A percentile compares a stretch with the other conserved stretches of the same genome.
These are phyloP conservation scores for Fusarium cicatricum DNA, from an alignment of 2,329 filamentous ascomycete species.

Conservation along the genomic window DNA sequence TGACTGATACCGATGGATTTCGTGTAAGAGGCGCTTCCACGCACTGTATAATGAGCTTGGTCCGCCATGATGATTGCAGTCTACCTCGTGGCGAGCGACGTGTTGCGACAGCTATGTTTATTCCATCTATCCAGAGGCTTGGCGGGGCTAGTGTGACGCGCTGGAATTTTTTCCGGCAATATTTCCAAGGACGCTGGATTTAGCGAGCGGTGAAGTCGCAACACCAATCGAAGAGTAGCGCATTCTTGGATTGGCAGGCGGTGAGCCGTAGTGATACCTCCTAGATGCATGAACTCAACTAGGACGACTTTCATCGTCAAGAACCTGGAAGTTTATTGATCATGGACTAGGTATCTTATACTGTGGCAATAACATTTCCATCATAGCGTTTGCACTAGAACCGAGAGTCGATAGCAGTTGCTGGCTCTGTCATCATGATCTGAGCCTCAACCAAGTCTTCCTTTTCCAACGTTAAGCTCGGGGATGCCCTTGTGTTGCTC, in stretches of 20 bases:
- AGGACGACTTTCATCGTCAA: too few species aligned
- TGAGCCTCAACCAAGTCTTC: conserved; percentile 28
- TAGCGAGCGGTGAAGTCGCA: conserved; percentile 28
- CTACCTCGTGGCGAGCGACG: too few species aligned
- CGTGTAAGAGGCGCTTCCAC: conserved; percentile 46
- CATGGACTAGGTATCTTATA: too few species aligned
- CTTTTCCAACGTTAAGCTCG: conserved; percentile 33
- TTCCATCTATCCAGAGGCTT: conserved; percentile 14
- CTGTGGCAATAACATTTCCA: too few species aligned
- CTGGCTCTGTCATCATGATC: conserved; percentile 31
- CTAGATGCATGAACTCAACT: not conserved
- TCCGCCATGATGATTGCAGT: conserved; percentile 43
- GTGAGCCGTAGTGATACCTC: conserved; percentile 15
- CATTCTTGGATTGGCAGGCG: conserved; percentile 30
- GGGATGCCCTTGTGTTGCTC: conserved; percentile 38
- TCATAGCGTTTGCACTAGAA: too few species aligned
- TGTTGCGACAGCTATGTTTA: conserved; percentile 23
- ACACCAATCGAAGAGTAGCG: not conserved
- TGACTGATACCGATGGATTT: conserved; percentile 52
- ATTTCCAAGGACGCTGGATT: not conserved
- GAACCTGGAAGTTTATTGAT: too few species aligned
- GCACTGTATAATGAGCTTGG: conserved; percentile 42
- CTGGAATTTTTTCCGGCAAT: conserved; percentile 40
- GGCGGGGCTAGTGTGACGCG: conserved; percentile 35
- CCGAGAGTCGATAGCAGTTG: conserved; percentile 12